Conservation (phyloP, 2,329 filamentous ascomycete genomes). For the Epicoccum sorghinum region DNA sequence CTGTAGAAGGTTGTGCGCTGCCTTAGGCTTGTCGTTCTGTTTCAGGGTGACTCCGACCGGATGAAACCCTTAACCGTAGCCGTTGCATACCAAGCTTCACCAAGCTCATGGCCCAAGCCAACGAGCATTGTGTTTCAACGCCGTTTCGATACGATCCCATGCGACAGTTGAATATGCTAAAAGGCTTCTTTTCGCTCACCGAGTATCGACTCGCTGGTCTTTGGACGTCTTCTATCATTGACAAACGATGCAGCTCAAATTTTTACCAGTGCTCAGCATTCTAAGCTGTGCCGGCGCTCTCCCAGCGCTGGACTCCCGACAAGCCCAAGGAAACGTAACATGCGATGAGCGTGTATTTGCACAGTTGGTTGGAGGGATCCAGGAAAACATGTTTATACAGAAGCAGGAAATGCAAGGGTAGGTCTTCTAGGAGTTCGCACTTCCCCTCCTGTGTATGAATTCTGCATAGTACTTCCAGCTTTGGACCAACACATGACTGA, state of each 20-base stretch:
- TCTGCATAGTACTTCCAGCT: not conserved
- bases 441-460: no score
- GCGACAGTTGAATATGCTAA: no score
- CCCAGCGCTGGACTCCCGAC: not conserved
- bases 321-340: not conserved
- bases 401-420: slow-evolving; percentile 28
- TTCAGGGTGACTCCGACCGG: not conserved
- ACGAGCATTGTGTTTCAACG: slow-evolving; percentile 8
- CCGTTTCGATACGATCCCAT: slow-evolving; percentile 2
- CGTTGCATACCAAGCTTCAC: slow-evolving; percentile 13
- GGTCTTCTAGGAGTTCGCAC: not conserved
- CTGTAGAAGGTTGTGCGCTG: no score
- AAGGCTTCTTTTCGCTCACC: not conserved
- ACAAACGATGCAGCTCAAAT: not conserved
- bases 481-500: not conserved
- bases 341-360: slow-evolving; percentile 2
- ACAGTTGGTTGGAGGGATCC: slow-evolving; percentile 23
- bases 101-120: slow-evolving; percentile 8
- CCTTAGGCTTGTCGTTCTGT: no score
- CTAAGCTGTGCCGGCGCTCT: not conserved
- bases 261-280: not conserved
- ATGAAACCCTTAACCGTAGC: not conserved
- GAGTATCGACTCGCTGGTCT: not conserved
- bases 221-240: not conserved
- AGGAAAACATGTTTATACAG: slow-evolving; percentile 30